These are phyloP conservation scores for Solanum hybrid DNA, from an alignment of 305 asterid species.

Conservation along the genomic window DNA sequence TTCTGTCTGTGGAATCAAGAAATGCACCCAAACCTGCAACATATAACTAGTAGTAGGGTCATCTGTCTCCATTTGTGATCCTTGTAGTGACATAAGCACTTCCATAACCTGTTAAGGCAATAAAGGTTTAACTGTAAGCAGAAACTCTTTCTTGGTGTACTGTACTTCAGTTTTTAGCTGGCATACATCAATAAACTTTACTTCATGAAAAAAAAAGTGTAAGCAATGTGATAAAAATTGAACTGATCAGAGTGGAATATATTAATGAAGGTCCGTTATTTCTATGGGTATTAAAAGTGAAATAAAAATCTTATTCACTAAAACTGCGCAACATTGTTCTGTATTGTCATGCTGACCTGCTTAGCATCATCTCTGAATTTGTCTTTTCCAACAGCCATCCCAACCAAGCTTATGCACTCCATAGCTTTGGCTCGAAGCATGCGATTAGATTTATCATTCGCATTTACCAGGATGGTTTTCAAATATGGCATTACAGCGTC, in stretches of 20 bases:
- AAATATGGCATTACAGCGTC: conserved; percentile 87
- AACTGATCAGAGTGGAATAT: neutral
- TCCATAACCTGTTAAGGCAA: conserved; percentile 68
- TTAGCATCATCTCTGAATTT: conserved; percentile 83
- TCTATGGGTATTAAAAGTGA: neutral
- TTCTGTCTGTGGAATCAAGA: neutral
- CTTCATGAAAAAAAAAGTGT: neutral
- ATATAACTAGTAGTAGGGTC: conserved; percentile 98
- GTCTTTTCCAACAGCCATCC: conserved; percentile 95
- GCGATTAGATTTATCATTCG: conserved; percentile 86
- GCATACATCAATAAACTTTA: neutral
- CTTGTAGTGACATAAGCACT: conserved; percentile 91
- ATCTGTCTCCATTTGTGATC: conserved; percentile 91
- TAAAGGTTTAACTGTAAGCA: conserved; percentile 7
- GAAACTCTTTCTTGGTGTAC: neutral
- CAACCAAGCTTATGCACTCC: conserved; percentile 97
- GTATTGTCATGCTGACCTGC: conserved; percentile 37
- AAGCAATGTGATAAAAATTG: neutral
- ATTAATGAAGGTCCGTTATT: neutral
- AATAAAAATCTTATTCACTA: neutral
- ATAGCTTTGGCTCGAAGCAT: conserved; percentile 99
- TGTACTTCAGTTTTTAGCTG: neutral
- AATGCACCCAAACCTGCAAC: conserved; percentile 58
- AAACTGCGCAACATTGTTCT: neutral
- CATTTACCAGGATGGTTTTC: conserved; percentile 78